Evolutionary conservation across 225 moss, liverwort and hornwort species (phyloP).

Genomic region (Asterella californica): DNA sequence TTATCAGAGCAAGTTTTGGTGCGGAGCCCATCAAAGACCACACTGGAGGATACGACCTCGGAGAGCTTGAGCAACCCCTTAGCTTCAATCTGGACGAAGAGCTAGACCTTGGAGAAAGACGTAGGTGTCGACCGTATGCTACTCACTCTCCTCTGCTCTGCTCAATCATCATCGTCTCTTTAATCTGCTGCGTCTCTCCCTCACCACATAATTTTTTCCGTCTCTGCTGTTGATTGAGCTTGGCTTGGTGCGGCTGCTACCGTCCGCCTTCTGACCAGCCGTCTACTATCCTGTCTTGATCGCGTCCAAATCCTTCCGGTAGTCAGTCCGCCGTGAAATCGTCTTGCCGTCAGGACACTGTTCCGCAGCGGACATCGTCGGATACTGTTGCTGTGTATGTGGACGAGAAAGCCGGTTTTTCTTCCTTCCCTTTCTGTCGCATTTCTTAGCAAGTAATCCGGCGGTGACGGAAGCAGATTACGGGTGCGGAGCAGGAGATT

Average conservation of each 20-base stretch:
- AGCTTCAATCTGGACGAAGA: constrained; percentile 52
- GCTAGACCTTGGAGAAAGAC: constrained; percentile 46
- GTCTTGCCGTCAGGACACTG: neutral
- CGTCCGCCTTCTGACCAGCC: neutral
- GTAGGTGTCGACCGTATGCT: constrained; percentile 31
- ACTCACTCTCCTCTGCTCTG: neutral
- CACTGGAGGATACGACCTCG: constrained; percentile 51
- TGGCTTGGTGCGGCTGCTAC: neutral
- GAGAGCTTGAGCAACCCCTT: constrained; percentile 55
- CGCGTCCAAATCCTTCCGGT: neutral
- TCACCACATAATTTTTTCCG: neutral
- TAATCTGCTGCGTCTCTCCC: neutral
- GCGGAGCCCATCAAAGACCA: constrained; percentile 49
- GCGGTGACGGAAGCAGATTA: neutral
- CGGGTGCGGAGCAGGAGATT: neutral
- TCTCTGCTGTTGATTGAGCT: neutral
- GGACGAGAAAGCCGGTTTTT: neutral
- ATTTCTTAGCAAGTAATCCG: neutral
- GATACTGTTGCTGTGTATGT: neutral
- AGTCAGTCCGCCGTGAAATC: neutral
- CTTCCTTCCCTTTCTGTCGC: neutral
- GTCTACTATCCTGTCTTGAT: neutral
- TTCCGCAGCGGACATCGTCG: neutral
- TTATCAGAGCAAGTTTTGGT: constrained; percentile 46
- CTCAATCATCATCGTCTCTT: neutral